phyloP scores from a whole-genome alignment of 495 filamentous ascomycete genomes.

The Aspergillus leporis region DNA sequence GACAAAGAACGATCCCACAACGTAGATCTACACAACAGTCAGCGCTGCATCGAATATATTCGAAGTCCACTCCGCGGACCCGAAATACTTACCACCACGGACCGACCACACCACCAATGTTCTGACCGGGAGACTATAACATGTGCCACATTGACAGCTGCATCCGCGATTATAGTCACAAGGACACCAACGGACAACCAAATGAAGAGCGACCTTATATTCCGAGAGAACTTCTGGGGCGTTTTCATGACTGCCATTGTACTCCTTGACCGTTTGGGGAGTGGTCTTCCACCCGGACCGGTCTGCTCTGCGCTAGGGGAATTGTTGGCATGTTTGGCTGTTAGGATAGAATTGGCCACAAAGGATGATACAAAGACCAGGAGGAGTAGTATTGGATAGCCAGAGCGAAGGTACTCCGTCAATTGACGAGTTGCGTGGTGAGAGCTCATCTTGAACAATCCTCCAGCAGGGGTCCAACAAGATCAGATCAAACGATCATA shows the following conservation, averaged over 20 bases:
- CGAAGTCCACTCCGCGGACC: conserved; percentile 5
- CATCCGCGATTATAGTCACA: conserved; percentile 72
- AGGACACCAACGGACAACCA: conserved; percentile 68
- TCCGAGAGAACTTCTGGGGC: conserved; percentile 53
- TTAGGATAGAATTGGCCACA: conserved; percentile 59
- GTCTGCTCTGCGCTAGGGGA: conserved; percentile 34
- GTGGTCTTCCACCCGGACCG: conserved; percentile 80
- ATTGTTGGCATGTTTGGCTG: conserved; percentile 45
- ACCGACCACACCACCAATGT: conserved; percentile 89
- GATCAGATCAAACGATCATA: conserved; percentile 25
- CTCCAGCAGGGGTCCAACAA: conserved; percentile 23
- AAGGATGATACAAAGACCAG: conserved; percentile 68
- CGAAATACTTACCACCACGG: conserved; percentile 66
- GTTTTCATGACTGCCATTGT: conserved; percentile 33
- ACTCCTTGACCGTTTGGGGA: conserved; percentile 59
- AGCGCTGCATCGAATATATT: conserved; percentile 5
- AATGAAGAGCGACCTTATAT: conserved; percentile 67
- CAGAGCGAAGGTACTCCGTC: conserved; percentile 55
- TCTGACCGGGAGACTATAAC: conserved; percentile 64
- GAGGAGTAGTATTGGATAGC: conserved; percentile 67
- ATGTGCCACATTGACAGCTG: conserved; percentile 72
- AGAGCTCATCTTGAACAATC: conserved; percentile 33
- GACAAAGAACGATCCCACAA: conserved; percentile 75
- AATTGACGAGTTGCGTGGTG: conserved; percentile 44
- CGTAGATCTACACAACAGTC: conserved; percentile 64